A percentile compares a stretch with the other conserved stretches of the same genome.
These are phyloP conservation scores for Candida montana DNA, from an alignment of 805 yeast species.

Conservation along the genomic window DNA sequence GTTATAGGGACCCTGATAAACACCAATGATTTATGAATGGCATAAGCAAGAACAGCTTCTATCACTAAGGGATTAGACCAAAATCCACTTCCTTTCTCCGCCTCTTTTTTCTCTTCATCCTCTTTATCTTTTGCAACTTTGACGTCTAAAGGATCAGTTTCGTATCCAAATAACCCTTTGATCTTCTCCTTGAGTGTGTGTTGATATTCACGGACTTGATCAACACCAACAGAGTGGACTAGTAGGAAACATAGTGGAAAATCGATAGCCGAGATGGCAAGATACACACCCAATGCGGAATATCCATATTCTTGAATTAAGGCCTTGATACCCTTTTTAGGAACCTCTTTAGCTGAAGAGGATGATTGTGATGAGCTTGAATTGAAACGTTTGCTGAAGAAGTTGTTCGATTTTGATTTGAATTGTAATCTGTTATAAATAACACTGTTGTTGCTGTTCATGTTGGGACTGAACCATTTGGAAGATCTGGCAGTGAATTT, in stretches of 20 bases:
- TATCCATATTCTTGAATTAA: constrained; percentile 85
- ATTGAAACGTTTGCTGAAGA: constrained; percentile 6
- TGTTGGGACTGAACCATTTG: constrained; percentile 4
- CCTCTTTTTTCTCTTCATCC: constrained; percentile 13
- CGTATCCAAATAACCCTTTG: constrained; percentile 48
- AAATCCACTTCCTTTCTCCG: constrained; percentile 11
- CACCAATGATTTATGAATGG: constrained; percentile 82
- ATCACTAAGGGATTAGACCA: constrained; percentile 52
- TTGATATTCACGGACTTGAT: constrained; percentile 64
- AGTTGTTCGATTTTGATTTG: not conserved
- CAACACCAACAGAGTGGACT: constrained; percentile 87
- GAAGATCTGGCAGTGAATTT: constrained; percentile 5
- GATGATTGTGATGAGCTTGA: not conserved
- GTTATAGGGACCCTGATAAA: constrained; percentile 83
- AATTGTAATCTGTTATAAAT: constrained; percentile 3
- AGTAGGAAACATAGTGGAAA: constrained; percentile 75
- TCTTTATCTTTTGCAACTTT: constrained; percentile 21
- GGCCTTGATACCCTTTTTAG: constrained; percentile 41
- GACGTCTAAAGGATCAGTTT: constrained; percentile 35
- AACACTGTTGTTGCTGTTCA: not conserved
- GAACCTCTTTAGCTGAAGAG: not conserved
- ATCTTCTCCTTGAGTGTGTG: constrained; percentile 46
- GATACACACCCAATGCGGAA: constrained; percentile 82
- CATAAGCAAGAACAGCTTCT: constrained; percentile 87
- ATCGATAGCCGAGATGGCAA: constrained; percentile 69